Evolutionary conservation across 164 flowering plant species (phyloP).

Genomic region (Paratinospora sagittata): DNA sequence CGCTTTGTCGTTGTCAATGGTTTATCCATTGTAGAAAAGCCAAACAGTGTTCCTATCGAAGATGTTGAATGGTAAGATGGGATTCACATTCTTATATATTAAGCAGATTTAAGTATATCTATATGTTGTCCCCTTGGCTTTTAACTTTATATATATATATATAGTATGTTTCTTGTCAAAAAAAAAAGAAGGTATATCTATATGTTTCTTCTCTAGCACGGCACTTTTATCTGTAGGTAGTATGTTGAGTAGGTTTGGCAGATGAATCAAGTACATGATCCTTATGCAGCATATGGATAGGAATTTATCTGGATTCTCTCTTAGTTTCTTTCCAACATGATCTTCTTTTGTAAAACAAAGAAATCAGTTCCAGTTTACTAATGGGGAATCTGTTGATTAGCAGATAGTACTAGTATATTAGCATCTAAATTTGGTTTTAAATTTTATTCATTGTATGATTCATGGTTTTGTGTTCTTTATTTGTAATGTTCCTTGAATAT

Average conservation of each 20-base stretch:
- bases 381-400: neutral
- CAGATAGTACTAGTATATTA: neutral
- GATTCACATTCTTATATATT: neutral
- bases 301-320: neutral
- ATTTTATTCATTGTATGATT: no score
- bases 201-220: neutral
- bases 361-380: neutral
- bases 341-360: neutral
- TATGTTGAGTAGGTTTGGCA: no score
- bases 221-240: neutral
- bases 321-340: neutral
- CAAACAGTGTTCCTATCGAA: constrained; percentile 46
- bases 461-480: no score
- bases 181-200: no score
- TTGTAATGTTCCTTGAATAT: no score
- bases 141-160: no score
- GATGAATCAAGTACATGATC: neutral
- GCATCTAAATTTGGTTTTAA: neutral
- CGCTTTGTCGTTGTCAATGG: constrained; percentile 99
- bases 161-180: no score
- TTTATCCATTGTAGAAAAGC: constrained; percentile 78
- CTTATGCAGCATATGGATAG: neutral
- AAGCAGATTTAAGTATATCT: neutral
- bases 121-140: no score
- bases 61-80: constrained; percentile 85